Percentiles rank a stretch among this genome's conserved stretches.
phyloP scores from a whole-genome alignment of 495 filamentous ascomycete genomes.

The Cercophora sp. region DNA sequence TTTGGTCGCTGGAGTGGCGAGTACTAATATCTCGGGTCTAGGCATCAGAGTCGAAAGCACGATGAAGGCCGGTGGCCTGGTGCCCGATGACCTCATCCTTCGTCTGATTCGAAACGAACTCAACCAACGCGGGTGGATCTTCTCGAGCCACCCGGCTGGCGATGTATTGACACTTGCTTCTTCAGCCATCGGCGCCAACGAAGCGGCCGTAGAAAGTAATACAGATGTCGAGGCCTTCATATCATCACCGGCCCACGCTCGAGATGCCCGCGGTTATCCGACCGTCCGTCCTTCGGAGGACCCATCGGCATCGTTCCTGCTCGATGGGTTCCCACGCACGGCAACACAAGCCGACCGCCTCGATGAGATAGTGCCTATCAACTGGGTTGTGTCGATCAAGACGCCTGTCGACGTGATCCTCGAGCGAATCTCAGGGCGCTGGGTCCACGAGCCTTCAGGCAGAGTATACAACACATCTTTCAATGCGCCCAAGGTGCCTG shows the following conservation, averaged over 20 bases:
- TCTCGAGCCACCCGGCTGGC: slow-evolving; percentile 25
- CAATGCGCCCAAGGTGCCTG: slow-evolving; percentile 74
- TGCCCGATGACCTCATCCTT: slow-evolving; percentile 86
- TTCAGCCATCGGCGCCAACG: slow-evolving; percentile 23
- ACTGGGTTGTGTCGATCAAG: slow-evolving; percentile 71
- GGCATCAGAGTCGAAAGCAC: slow-evolving; percentile 83
- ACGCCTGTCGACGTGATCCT: slow-evolving; percentile 76
- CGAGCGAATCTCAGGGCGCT: slow-evolving; percentile 81
- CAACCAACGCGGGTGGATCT: slow-evolving; percentile 76
- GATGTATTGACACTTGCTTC: slow-evolving; percentile 42
- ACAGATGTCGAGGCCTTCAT: slow-evolving; percentile 36
- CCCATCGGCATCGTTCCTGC: slow-evolving; percentile 81
- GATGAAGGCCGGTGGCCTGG: slow-evolving; percentile 79
- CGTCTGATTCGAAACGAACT: slow-evolving; percentile 87
- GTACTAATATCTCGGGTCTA: slow-evolving; percentile 24
- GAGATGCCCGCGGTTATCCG: too few species aligned
- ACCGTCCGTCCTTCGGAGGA: too few species aligned
- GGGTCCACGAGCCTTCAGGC: slow-evolving; percentile 90
- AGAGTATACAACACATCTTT: slow-evolving; percentile 92
- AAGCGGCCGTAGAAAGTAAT: slow-evolving; percentile 23
- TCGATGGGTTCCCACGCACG: slow-evolving; percentile 95
- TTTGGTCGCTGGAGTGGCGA: not conserved
- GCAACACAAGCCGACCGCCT: slow-evolving; percentile 71
- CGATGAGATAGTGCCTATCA: slow-evolving; percentile 80
- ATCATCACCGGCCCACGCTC: slow-evolving; percentile 39